phyloP scores from a whole-genome alignment of 495 filamentous ascomycete genomes.

The Parathielavia hyrcaniae region DNA sequence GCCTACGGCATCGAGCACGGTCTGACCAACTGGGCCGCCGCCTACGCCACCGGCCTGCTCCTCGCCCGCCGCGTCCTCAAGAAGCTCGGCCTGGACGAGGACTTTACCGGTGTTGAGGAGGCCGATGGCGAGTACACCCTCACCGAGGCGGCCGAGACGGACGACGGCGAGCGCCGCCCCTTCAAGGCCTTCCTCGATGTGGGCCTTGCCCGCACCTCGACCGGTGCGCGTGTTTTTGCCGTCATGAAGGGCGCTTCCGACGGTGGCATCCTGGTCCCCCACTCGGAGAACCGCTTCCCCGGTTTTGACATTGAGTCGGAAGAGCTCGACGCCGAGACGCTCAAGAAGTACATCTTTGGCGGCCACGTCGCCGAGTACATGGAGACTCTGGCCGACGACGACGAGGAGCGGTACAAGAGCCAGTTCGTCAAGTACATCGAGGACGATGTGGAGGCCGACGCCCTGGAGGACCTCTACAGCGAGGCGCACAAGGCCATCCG shows the following conservation, averaged over 20 bases:
- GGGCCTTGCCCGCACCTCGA: slow-evolving; percentile 91
- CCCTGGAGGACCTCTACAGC: slow-evolving; percentile 91
- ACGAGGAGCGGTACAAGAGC: slow-evolving; percentile 98
- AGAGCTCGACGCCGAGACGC: slow-evolving; percentile 91
- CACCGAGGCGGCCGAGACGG: slow-evolving; percentile 82
- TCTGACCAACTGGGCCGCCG: slow-evolving; percentile 98
- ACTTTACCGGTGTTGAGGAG: slow-evolving; percentile 92
- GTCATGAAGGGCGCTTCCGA: slow-evolving; percentile 99
- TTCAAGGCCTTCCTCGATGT: slow-evolving; percentile 99
- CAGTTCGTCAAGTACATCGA: slow-evolving; percentile 98
- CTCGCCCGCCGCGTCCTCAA: slow-evolving; percentile 91
- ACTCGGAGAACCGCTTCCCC: slow-evolving; percentile 98
- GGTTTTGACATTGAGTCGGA: slow-evolving; percentile 94
- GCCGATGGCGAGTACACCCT: slow-evolving; percentile 87
- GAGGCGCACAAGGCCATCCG: slow-evolving; percentile 97
- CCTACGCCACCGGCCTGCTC: slow-evolving; percentile 93
- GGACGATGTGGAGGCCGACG: slow-evolving; percentile 91
- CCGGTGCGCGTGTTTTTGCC: slow-evolving; percentile 96
- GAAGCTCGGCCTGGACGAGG: slow-evolving; percentile 90
- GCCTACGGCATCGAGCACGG: slow-evolving; percentile 95
- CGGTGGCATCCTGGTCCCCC: slow-evolving; percentile 92
- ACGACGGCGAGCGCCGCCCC: slow-evolving; percentile 82
- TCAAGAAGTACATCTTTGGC: slow-evolving; percentile 98
- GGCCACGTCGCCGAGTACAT: slow-evolving; percentile 99
- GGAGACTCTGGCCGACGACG: slow-evolving; percentile 98